These are phyloP conservation scores for Suhomyces yuchorum DNA, from an alignment of 1,139 yeast species.

Conservation along the genomic window DNA sequence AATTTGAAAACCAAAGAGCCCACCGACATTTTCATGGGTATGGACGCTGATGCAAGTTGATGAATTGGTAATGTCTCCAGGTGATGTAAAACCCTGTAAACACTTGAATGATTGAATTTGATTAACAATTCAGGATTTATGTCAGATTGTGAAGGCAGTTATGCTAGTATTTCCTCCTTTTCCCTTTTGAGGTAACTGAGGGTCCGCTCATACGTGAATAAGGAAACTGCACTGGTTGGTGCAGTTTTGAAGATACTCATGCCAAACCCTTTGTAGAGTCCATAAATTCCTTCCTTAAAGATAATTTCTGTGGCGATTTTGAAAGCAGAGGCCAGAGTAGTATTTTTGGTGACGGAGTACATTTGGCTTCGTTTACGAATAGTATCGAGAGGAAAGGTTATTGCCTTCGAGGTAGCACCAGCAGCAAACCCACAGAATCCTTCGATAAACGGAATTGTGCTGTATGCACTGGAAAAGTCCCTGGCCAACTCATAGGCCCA, in stretches of 20 bases:
- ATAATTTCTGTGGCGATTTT: conserved; percentile 42
- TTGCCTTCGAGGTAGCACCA: conserved; percentile 70
- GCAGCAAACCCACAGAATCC: conserved; percentile 75
- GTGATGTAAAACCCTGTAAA: too few relatives aligned
- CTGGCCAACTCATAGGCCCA: conserved; percentile 60
- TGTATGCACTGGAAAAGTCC: conserved; percentile 27
- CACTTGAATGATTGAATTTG: too few relatives aligned
- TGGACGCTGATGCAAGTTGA: background rate
- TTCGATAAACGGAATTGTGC: conserved; percentile 51
- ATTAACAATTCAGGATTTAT: too few relatives aligned
- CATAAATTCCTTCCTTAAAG: conserved; percentile 58
- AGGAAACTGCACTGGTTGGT: conserved; percentile 79
- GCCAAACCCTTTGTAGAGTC: conserved; percentile 73
- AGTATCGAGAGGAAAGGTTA: conserved; percentile 85
- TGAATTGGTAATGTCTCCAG: background rate
- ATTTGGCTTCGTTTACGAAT: conserved; percentile 79
- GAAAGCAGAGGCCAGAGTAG: conserved; percentile 19
- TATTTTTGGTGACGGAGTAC: conserved; percentile 31
- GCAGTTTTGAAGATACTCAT: conserved; percentile 75
- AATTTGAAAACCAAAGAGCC: background rate
- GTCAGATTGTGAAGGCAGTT: too few relatives aligned
- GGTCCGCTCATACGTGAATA: conserved; percentile 66
- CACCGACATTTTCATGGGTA: background rate
- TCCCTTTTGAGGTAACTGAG: conserved; percentile 2
- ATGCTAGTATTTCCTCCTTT: background rate